phyloP scores from a whole-genome alignment of 371 early-diverging fungal species.

The Blakeslea trispora region DNA sequence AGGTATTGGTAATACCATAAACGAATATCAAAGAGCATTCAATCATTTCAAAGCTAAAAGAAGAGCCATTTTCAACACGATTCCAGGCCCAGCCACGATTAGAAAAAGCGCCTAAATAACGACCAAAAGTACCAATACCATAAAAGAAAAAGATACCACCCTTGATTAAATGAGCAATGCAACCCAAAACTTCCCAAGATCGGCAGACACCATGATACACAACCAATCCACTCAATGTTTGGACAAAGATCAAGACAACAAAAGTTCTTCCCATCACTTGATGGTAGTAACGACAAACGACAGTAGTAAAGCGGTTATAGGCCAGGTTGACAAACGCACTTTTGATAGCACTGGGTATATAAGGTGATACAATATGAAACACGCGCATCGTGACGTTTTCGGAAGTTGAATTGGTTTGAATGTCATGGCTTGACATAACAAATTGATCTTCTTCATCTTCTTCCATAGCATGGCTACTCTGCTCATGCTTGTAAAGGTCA shows the following conservation, averaged over 20 bases:
- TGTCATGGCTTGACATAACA: background rate
- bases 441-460: background rate
- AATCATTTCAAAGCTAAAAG: slow-evolving; percentile 53
- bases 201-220: slow-evolving; percentile 51
- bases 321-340: slow-evolving; percentile 36
- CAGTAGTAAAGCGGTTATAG: slow-evolving; percentile 47
- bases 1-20: slow-evolving; percentile 68
- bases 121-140: slow-evolving; percentile 47
- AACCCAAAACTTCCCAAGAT: slow-evolving; percentile 49
- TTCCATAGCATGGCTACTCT: background rate
- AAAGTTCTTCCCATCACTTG: slow-evolving; percentile 43
- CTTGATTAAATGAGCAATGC: slow-evolving; percentile 54
- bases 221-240: slow-evolving; percentile 48
- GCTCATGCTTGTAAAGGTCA: slow-evolving; percentile 17
- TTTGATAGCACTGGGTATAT: slow-evolving; percentile 41
- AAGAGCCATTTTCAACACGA: slow-evolving; percentile 32
- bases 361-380: slow-evolving; percentile 29
- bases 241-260: slow-evolving; percentile 44
- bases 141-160: slow-evolving; percentile 56
- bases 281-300: slow-evolving; percentile 43
- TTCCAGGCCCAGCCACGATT: slow-evolving; percentile 58
- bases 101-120: slow-evolving; percentile 53
- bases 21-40: slow-evolving; percentile 50
- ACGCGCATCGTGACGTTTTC: slow-evolving; percentile 28
- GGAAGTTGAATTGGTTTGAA: background rate